Base-by-base conservation (phyloP, 2,329 filamentous ascomycete genomes). In the Hymenoscyphus occultus region DNA sequence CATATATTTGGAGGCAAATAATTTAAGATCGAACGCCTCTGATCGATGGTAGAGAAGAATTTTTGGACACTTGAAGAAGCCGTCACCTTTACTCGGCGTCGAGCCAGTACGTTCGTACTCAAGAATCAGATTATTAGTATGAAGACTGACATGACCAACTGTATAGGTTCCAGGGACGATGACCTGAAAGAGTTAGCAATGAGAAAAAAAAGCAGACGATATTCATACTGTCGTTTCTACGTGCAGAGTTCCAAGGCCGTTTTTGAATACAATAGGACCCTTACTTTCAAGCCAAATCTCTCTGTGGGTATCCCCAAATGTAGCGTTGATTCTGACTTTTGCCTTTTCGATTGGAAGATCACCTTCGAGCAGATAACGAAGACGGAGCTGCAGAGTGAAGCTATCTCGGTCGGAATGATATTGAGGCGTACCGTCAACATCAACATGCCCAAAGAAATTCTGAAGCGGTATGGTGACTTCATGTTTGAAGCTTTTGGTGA, bases 361-460 rank as follows among this genome's bases (percentile, higher is more conserved):
- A 57, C 93, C 90, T 0, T 87, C 85, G 1, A 97, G 79, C 1
- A 96, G 77, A 75, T 92, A 93, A 60, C 84, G 81, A 56, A 97
- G 78, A 22, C 82, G 83, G 2, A 99, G 75, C 1, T 83, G 80
- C 19, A 97, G 74, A 9, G 86, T 84, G 69, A 96, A 94, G 14
- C 90, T 88, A 75, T 98, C 94, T 68, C 83, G 85, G 22, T 86
- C 82, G 0, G 88, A 82, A 60, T 88, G 84, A 72, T 96, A 93
- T 31, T 81, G 78, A 2, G 94, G 87, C 16, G 86, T 83, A 0
- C 86, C 88, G 22, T 89, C 85, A 0, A 97, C 80, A 54, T 86
- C 80, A 3, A 95, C 78, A 22, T 87, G 82, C 7, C 83, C 84
- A 72, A 97, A 96, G 72, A 96, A 93, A 61, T 87, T 87, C 0